Evolutionary conservation across 441 rosid genomes (phyloP).

Genomic region (Erodium chrysanthum): DNA sequence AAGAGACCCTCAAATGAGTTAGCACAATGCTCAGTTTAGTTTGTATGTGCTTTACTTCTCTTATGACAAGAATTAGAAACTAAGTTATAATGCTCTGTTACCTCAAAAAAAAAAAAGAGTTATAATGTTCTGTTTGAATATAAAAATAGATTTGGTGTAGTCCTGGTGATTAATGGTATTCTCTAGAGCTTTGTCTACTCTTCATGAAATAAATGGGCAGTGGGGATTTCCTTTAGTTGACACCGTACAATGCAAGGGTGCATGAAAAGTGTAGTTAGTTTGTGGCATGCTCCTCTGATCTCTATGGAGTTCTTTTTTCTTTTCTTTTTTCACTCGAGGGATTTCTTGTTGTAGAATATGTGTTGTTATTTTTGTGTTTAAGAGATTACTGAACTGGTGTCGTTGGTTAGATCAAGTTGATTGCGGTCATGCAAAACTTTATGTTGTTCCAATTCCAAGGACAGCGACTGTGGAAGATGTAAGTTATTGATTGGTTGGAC

Average conservation of each 20-base stretch:
- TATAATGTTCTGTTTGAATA: neutral
- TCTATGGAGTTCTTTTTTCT: too few relatives aligned
- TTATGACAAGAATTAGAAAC: too few relatives aligned
- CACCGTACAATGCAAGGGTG: neutral
- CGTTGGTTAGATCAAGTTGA: conserved; percentile 34
- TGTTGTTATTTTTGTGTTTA: neutral
- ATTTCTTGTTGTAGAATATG: conserved; percentile 1
- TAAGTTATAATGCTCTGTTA: too few relatives aligned
- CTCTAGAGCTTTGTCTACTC: neutral
- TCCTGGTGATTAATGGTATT: neutral
- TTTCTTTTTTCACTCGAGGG: neutral
- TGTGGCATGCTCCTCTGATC: neutral
- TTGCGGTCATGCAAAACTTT: conserved; percentile 45
- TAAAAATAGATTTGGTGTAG: neutral
- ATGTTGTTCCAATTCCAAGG: conserved; percentile 54
- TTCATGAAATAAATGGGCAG: neutral
- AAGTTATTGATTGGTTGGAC: conserved; percentile 24
- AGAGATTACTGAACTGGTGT: conserved; percentile 4
- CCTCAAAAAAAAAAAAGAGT: too few relatives aligned
- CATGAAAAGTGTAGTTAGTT: neutral
- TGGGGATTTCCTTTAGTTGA: neutral
- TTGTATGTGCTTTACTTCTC: neutral
- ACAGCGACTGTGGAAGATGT: conserved; percentile 50
- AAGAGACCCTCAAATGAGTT: neutral
- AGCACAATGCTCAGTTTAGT: neutral